phyloP scores from a whole-genome alignment of 2,329 filamentous ascomycete genomes.

The Claviceps pusilla region DNA sequence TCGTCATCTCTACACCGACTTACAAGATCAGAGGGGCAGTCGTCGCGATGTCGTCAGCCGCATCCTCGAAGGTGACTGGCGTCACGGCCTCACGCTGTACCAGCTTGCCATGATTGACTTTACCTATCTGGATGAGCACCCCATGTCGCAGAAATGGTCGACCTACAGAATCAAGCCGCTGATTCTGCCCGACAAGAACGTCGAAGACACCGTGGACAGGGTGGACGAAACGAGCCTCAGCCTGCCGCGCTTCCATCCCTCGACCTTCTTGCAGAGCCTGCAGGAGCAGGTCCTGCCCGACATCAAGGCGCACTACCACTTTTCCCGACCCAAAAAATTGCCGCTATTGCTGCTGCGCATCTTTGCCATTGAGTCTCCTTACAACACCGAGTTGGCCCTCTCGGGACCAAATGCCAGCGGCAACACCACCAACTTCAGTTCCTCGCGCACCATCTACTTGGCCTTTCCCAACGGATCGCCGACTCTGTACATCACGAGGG shows the following conservation, averaged over 20 bases:
- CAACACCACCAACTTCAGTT: constrained; percentile 36
- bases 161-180: constrained; percentile 44
- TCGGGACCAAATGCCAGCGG: constrained; percentile 17
- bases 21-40: constrained; percentile 45
- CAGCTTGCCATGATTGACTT: constrained; percentile 56
- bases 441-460: constrained; percentile 59
- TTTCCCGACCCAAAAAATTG: constrained; percentile 54
- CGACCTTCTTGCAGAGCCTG: constrained; percentile 63
- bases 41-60: constrained; percentile 49
- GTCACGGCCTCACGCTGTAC: constrained; percentile 47
- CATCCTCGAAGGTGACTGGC: constrained; percentile 54
- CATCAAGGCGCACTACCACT: constrained; percentile 70
- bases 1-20: constrained; percentile 45
- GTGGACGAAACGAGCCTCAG: constrained; percentile 31
- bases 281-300: constrained; percentile 61
- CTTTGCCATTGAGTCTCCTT: constrained; percentile 67
- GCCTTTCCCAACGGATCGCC: constrained; percentile 72
- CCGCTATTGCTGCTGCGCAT: constrained; percentile 63
- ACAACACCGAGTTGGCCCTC: constrained; percentile 45
- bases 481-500: constrained; percentile 51
- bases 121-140: constrained; percentile 51
- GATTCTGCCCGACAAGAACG: constrained; percentile 21
- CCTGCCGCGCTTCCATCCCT: constrained; percentile 62
- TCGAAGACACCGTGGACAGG: constrained; percentile 24
- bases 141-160: constrained; percentile 48